Evolutionary conservation across 768 basidiomycete genomes (phyloP), one percentile per base, ranked within the genome.

Genomic region (Grammothele lineata): DNA sequence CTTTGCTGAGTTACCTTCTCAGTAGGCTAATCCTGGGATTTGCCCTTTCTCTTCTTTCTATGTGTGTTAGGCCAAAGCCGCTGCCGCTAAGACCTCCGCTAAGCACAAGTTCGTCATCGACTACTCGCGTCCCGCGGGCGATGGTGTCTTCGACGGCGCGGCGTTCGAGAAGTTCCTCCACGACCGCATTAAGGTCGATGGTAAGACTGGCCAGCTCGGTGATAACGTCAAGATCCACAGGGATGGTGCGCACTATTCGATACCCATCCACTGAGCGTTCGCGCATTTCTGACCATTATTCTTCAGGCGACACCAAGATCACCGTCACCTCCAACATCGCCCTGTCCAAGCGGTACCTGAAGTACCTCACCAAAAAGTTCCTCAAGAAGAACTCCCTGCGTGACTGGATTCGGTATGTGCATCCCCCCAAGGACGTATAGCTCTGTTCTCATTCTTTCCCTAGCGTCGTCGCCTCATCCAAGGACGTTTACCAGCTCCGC

Each of bases 291-390:
- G 3, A 47, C 23, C 30, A 38, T 40, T 15, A 27, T 27, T 44
- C n/a, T 48, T 18, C 53, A 90, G 87, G 83, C 54, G 81, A 80
- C 69, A 84, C 74, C 63, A 91, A 85, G 72, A 78, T 98, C 67
- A 86, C 83, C 46, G 81, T 98, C 57, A 82, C 85, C 42, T 85
- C 92, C 43, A 83, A 73, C 62, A 83, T 95, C 65, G 83, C 91
- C 47, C 87, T 97, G 72, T 97, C 95, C 41, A 98, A 98, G 75
- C 81, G 91, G 47, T 97, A 96, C 71, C 83, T 97, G 66, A 97
- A 98, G 72, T 99, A 98, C 73, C 77, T 98, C 51, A 97, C 95
- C 54, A 98, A 98, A 80, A 95, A 95, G 76, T 94, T 92, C 80
- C 78, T 98, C 71, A 98, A 98, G 81, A 96, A 96, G 82, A 93